Evolutionary conservation across 805 yeast species (phyloP).

Genomic region (Starmerella scarabaei): DNA sequence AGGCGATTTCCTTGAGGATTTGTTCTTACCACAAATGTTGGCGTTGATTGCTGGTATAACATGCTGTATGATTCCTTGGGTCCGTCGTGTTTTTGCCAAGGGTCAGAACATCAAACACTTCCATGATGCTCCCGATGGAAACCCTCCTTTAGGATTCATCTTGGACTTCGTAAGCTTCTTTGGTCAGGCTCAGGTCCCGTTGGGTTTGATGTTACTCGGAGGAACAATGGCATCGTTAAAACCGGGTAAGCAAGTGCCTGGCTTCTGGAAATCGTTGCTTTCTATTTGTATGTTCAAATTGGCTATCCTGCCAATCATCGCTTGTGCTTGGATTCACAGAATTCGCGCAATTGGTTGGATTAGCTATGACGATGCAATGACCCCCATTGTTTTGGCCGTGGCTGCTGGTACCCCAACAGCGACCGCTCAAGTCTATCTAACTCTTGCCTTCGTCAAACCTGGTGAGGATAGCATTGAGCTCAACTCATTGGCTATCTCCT

Average conservation of each 20-base stretch:
- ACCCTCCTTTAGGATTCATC: conserved; percentile 71
- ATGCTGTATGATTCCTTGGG: conserved; percentile 78
- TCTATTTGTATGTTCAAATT: conserved; percentile 46
- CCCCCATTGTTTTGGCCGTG: conserved; percentile 60
- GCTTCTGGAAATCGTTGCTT: conserved; percentile 51
- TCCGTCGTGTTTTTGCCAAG: conserved; percentile 50
- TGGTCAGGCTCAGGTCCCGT: conserved; percentile 79
- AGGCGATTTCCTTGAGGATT: conserved; percentile 34
- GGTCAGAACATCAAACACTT: conserved; percentile 34
- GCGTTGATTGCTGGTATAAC: conserved; percentile 52
- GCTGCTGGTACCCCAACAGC: conserved; percentile 78
- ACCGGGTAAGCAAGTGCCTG: conserved; percentile 46
- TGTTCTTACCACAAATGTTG: conserved; percentile 55
- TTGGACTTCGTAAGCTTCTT: conserved; percentile 72
- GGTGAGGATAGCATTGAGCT: conserved; percentile 40
- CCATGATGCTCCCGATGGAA: conserved; percentile 68
- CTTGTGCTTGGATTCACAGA: conserved; percentile 53
- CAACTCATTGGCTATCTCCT: conserved; percentile 69
- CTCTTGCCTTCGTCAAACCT: conserved; percentile 55
- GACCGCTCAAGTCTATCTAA: conserved; percentile 73
- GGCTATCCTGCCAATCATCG: conserved; percentile 65
- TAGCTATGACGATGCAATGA: conserved; percentile 40
- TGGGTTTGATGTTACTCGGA: conserved; percentile 71
- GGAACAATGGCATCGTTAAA: conserved; percentile 73
- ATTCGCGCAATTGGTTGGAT: conserved; percentile 52